phyloP scores from a whole-genome alignment of 2,329 filamentous ascomycete species.

The Hypoxylon sp. region DNA sequence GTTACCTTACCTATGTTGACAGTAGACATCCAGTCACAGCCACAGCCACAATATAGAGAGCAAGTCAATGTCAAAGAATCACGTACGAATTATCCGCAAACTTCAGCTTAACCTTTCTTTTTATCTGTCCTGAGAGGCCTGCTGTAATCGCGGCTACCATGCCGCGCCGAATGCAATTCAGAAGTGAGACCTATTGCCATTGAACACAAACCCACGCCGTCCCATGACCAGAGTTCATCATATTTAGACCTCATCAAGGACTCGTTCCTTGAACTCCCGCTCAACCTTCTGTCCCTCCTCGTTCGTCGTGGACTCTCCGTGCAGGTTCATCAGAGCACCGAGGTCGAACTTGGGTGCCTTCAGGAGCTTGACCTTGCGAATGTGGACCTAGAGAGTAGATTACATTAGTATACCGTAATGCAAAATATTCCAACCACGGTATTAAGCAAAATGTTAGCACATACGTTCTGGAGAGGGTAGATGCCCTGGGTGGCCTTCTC shows the following conservation, averaged over 20 bases:
- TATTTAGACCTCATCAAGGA: constrained; percentile 92
- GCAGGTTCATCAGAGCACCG: constrained; percentile 93
- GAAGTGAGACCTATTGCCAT: constrained; percentile 64
- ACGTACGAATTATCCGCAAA: constrained; percentile 49
- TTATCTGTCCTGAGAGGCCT: constrained; percentile 55
- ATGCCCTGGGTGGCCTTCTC: constrained; percentile 99
- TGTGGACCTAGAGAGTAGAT: constrained; percentile 82
- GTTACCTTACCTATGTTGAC: background rate
- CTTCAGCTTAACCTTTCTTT: constrained; percentile 58
- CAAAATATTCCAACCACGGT: background rate
- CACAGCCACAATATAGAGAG: background rate
- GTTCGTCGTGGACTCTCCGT: constrained; percentile 96
- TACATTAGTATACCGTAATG: constrained; percentile 55
- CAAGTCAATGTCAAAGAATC: constrained; percentile 9
- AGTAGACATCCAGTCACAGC: background rate
- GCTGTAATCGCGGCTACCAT: constrained; percentile 59
- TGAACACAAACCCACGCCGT: constrained; percentile 63
- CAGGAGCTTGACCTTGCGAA: constrained; percentile 99
- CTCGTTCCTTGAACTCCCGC: constrained; percentile 99
- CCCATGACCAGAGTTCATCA: constrained; percentile 59
- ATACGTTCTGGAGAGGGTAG: constrained; percentile 98
- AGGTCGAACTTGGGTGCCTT: constrained; percentile 99
- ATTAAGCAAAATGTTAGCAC: constrained; percentile 55
- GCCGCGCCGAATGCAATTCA: constrained; percentile 64
- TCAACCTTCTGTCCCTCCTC: constrained; percentile 99